Evolutionary conservation across 2,329 filamentous ascomycete species (phyloP).

Genomic region (Phialophora verrucosa): DNA sequence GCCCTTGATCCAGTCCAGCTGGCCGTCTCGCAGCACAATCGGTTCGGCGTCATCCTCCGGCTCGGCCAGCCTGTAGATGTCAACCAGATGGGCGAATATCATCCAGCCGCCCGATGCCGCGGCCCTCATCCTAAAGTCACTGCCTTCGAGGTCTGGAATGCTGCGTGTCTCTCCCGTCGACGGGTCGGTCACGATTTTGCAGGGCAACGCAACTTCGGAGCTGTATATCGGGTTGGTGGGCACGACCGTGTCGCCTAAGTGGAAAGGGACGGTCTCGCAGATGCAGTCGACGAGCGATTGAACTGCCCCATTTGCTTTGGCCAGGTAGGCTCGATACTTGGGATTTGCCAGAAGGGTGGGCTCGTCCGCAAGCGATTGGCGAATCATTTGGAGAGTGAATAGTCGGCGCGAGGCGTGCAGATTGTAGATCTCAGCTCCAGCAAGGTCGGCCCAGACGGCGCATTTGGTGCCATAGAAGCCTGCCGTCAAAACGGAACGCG

Average conservation of each 20-base stretch:
- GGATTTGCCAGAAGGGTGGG: slow-evolving; percentile 17
- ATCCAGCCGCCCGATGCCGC: slow-evolving; percentile 38
- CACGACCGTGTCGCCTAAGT: slow-evolving; percentile 36
- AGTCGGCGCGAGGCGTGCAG: slow-evolving; percentile 30
- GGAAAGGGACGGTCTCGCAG: slow-evolving; percentile 36
- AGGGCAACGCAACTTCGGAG: slow-evolving; percentile 32
- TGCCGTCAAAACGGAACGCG: slow-evolving; percentile 33
- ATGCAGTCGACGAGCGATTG: slow-evolving; percentile 36
- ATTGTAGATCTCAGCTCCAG: slow-evolving; percentile 27
- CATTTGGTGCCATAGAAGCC: slow-evolving; percentile 38
- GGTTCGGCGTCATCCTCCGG: slow-evolving; percentile 37
- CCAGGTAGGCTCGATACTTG: slow-evolving; percentile 16
- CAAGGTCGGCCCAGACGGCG: slow-evolving; percentile 35
- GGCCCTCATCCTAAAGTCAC: slow-evolving; percentile 25
- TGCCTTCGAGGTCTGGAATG: slow-evolving; percentile 19
- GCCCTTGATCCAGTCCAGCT: slow-evolving; percentile 38
- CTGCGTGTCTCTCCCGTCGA: slow-evolving; percentile 18
- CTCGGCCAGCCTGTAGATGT: slow-evolving; percentile 36
- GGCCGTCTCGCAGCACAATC: slow-evolving; percentile 34
- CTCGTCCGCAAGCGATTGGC: slow-evolving; percentile 30
- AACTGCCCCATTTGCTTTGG: slow-evolving; percentile 30
- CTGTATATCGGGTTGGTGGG: slow-evolving; percentile 34
- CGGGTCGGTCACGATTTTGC: slow-evolving; percentile 19
- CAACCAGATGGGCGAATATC: slow-evolving; percentile 34
- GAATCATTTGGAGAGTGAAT: slow-evolving; percentile 36